These are phyloP conservation scores for Spatholobus suberectus DNA, from an alignment of 306 rosid genomes.

Conservation along the genomic window DNA sequence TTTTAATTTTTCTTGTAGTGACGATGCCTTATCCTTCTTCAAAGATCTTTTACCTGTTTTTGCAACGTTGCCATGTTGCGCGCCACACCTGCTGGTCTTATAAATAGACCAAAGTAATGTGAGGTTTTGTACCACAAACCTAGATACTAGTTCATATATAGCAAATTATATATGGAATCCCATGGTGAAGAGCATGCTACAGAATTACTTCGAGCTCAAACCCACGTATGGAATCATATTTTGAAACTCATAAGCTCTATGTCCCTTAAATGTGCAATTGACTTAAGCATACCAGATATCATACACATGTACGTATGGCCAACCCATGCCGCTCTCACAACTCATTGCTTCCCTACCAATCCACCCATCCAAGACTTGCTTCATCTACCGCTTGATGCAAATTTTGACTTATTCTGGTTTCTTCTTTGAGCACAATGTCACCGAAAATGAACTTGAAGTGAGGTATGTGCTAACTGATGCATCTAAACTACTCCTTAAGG, in stretches of 20 bases:
- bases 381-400: slow-evolving; percentile 51
- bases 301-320: slow-evolving; percentile 51
- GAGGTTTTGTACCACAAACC: no score
- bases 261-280: slow-evolving; percentile 39
- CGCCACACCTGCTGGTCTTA: no score
- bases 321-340: slow-evolving; percentile 50
- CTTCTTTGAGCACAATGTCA: slow-evolving; percentile 15
- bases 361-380: slow-evolving; percentile 40
- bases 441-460: slow-evolving; percentile 5
- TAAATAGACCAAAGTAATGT: no score
- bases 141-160: no score
- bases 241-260: slow-evolving; percentile 34
- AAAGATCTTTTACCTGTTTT: no score
- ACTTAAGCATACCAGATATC: slow-evolving; percentile 30
- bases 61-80: no score
- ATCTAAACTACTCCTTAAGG: slow-evolving; percentile 44
- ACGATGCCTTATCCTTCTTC: no score
- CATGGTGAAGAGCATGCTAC: background rate
- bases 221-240: slow-evolving; percentile 29
- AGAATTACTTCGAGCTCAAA: slow-evolving; percentile 46
- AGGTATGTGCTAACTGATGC: slow-evolving; percentile 43
- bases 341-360: slow-evolving; percentile 38
- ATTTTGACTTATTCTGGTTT: slow-evolving; percentile 48
- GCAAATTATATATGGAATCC: slow-evolving; percentile 24
- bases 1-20: no score